Evolutionary conservation across 208 protist genomes (phyloP), one percentile per base, ranked within the genome.

Genomic region (Phytomonas serpens): DNA sequence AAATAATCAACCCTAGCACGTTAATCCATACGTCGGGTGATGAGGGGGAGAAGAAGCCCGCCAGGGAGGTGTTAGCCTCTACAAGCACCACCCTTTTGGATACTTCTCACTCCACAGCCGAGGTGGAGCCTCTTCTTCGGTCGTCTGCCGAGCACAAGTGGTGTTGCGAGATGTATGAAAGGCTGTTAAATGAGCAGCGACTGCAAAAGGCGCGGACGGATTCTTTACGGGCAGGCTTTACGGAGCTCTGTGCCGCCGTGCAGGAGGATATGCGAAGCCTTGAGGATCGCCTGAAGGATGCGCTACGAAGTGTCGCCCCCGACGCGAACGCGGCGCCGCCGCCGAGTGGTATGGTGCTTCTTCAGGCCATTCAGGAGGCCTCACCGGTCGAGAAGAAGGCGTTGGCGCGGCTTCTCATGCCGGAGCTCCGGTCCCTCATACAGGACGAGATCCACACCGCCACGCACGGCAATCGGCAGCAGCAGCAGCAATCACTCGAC

Each of bases 221-320:
- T 57, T 11, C 47, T 0, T 79, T 94, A 71, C 80, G 85, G 3
- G 57, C 77, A 33, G 83, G 87, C 61, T 80, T 94, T 31, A 76
- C 84, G 9, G 81, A 91, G 3, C 77, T 95, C 14, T 93, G 89
- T 67, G 63, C 68, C 3, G 87, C 84, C 19, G 87, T 95, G 38
- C 77, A 78, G 37, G 79, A 86, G 40, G 87, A 95, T 66, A 71
- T 95, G 27, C 80, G 81, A 16, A 77, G 66, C 69, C 47, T 57
- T 57, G 47, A 57, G 19, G 47, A 23, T 19, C 47, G 47, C 23
- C 64, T 85, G 65, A 68, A 70, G 1, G 74, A 74, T 3, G 77
- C 72, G 27, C 65, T 80, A 29, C 40, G 31, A 4, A 30, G 47
- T 4, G 37, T 67, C 38, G 66, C 68, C 5, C 36, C 6, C 19